Evolutionary conservation across 2,329 filamentous ascomycete genomes (phyloP).

Genomic region (Fusarium sarcochroum): DNA sequence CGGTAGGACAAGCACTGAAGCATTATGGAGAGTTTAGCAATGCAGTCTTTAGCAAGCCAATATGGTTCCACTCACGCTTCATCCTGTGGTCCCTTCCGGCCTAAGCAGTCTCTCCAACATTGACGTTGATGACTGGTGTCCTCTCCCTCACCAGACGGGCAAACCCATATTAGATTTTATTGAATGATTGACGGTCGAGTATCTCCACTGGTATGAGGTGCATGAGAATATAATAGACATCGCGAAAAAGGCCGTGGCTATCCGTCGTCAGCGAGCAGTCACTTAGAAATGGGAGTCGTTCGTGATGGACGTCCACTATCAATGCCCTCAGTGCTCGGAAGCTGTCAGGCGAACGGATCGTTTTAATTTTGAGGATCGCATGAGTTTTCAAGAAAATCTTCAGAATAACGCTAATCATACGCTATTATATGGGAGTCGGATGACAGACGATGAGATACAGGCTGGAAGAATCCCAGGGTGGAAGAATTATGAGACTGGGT

Average conservation of each 20-base stretch:
- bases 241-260: accelerated
- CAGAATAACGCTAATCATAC: not conserved
- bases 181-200: accelerated
- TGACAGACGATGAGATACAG: not conserved
- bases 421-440: too few relatives aligned
- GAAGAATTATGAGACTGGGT: too few relatives aligned
- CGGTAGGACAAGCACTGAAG: not conserved
- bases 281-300: not conserved
- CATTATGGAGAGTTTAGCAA: not conserved
- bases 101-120: slow-evolving; percentile 1
- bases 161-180: not conserved
- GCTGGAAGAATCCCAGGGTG: not conserved
- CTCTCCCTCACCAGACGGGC: not conserved
- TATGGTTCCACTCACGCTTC: slow-evolving; percentile 9
- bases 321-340: not conserved
- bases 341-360: not conserved
- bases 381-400: not conserved
- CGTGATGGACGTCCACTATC: not conserved
- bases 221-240: accelerated
- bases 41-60: slow-evolving; percentile 3
- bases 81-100: too few relatives aligned
- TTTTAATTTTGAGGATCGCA: not conserved
- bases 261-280: not conserved
- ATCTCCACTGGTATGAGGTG: not conserved
- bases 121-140: slow-evolving; percentile 5